Conservation (phyloP, 805 yeast species). For the Suhomyces kilbournensis region DNA sequence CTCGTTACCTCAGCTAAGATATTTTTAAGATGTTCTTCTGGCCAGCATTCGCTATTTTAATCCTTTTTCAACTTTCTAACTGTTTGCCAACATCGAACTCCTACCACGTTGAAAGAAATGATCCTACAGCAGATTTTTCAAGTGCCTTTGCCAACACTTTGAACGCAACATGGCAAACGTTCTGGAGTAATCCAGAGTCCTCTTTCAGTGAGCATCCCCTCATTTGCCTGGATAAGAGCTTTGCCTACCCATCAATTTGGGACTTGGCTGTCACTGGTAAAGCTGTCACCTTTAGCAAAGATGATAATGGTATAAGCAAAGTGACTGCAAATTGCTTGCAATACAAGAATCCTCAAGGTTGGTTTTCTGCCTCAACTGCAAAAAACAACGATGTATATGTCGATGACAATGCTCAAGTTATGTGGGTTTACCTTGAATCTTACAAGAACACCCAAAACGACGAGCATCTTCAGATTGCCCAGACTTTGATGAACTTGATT, state of each 20-base stretch:
- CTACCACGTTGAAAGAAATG: neutral
- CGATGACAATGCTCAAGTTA: conserved; percentile 14
- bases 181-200: conserved; percentile 14
- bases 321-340: conserved; percentile 7
- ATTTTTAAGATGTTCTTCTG: neutral
- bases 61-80: neutral
- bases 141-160: conserved; percentile 8
- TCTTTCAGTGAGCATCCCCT: conserved; percentile 8
- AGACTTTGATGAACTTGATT: conserved; percentile 7
- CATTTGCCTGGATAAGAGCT: conserved; percentile 3
- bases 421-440: conserved; percentile 13
- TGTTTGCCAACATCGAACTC: neutral
- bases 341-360: conserved; percentile 8
- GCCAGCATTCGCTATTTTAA: neutral
- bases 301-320: neutral
- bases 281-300: conserved; percentile 8
- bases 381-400: conserved; percentile 11
- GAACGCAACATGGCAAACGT: conserved; percentile 15
- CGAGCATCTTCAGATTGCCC: conserved; percentile 7
- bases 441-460: conserved; percentile 7
- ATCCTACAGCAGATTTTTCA: neutral
- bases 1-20: neutral
- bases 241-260: conserved; percentile 12
- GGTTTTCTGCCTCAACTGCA: conserved; percentile 11
- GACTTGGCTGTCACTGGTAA: conserved; percentile 13